Conservation (phyloP, 2,329 filamentous ascomycete genomes). For the Westerdykella ornata region DNA sequence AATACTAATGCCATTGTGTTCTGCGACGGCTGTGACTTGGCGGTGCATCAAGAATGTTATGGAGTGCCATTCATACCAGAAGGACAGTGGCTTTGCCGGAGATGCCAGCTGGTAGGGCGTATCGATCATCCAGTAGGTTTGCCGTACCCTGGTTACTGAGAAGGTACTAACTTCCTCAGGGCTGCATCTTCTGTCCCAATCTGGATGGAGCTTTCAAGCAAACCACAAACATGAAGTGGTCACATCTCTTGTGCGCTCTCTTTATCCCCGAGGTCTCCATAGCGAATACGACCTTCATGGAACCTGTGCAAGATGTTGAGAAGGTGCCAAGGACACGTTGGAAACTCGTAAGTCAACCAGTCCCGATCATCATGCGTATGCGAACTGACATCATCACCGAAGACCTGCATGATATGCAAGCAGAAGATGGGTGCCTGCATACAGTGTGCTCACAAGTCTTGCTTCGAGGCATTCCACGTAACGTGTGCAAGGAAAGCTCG, state of each 20-base stretch:
- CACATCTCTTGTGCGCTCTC: constrained; percentile 90
- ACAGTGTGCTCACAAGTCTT: constrained; percentile 95
- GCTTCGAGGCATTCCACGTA: constrained; percentile 94
- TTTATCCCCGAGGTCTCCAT: constrained; percentile 98
- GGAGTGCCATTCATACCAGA: constrained; percentile 98
- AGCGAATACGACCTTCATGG: constrained; percentile 95
- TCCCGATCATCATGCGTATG: background rate
- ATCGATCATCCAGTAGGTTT: constrained; percentile 39
- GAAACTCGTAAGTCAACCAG: constrained; percentile 55
- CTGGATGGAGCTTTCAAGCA: constrained; percentile 98
- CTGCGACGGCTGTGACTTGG: constrained; percentile 94
- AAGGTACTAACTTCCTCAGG: constrained; percentile 21
- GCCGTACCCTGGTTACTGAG: background rate
- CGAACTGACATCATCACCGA: background rate
- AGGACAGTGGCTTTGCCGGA: constrained; percentile 95
- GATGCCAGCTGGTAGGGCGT: constrained; percentile 90
- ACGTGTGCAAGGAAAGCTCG: constrained; percentile 86
- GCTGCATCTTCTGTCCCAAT: constrained; percentile 95
- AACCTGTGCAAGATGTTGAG: constrained; percentile 95
- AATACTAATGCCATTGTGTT: constrained; percentile 99
- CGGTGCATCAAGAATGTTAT: constrained; percentile 98
- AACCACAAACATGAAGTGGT: constrained; percentile 93
- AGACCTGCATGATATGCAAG: constrained; percentile 88
- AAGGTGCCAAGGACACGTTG: constrained; percentile 93
- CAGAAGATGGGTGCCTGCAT: constrained; percentile 98